These are phyloP conservation scores for Metschnikowia dekortorum DNA, from an alignment of 805 yeast species.

Conservation along the genomic window DNA sequence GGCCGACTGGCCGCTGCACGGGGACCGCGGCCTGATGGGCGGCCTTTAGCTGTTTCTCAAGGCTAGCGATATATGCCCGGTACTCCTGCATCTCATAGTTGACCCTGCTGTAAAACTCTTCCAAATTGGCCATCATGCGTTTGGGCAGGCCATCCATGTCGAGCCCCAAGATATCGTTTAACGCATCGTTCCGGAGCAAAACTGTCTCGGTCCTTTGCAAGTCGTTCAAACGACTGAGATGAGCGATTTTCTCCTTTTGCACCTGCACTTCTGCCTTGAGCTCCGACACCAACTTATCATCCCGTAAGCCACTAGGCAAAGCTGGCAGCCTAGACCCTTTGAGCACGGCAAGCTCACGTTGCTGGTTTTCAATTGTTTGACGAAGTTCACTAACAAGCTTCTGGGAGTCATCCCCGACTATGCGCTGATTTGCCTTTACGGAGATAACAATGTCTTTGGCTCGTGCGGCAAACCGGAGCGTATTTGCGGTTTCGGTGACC, in stretches of 20 bases:
- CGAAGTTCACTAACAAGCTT: slow-evolving; percentile 51
- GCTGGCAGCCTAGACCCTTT: slow-evolving; percentile 11
- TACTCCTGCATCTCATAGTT: slow-evolving; percentile 54
- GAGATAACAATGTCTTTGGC: slow-evolving; percentile 80
- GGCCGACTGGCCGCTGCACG: neutral
- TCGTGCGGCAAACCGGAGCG: slow-evolving; percentile 86
- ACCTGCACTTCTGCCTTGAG: slow-evolving; percentile 61
- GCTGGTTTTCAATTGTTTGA: slow-evolving; percentile 58
- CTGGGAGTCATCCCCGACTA: slow-evolving; percentile 36
- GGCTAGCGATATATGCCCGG: slow-evolving; percentile 53
- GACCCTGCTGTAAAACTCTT: slow-evolving; percentile 44
- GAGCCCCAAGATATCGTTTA: slow-evolving; percentile 53
- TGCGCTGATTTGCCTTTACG: slow-evolving; percentile 50
- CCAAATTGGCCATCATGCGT: slow-evolving; percentile 43
- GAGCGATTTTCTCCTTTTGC: slow-evolving; percentile 64
- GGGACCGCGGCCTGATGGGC: slow-evolving; percentile 19
- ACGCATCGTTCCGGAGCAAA: slow-evolving; percentile 53
- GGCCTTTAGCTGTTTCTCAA: slow-evolving; percentile 50
- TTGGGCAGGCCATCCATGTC: slow-evolving; percentile 34
- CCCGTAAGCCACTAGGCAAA: neutral
- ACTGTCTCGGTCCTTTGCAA: slow-evolving; percentile 54
- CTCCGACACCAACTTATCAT: slow-evolving; percentile 2
- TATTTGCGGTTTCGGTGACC: slow-evolving; percentile 76
- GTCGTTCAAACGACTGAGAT: slow-evolving; percentile 60
- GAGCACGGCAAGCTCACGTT: slow-evolving; percentile 44